Evolutionary conservation across 2,329 filamentous ascomycete genomes (phyloP).

Genomic region (Alternaria angustiovoidea): DNA sequence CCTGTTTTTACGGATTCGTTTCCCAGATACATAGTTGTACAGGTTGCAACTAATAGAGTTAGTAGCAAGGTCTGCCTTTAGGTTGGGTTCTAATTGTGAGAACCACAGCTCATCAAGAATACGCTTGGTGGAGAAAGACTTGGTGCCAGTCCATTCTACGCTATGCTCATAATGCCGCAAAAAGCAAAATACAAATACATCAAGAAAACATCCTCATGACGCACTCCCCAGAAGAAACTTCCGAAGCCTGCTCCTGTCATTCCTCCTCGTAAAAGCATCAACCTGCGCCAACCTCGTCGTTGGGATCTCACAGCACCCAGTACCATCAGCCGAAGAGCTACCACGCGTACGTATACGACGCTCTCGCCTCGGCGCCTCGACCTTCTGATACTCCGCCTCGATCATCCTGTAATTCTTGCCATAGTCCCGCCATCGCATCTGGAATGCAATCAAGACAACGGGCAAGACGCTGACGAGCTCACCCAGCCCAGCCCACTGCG

Average conservation of each 20-base stretch:
- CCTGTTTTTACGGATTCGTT: background rate
- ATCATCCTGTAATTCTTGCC: constrained; percentile 29
- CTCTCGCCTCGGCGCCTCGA: constrained; percentile 13
- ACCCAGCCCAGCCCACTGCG: constrained; percentile 72
- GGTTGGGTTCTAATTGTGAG: too few species aligned
- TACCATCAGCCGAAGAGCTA: constrained; percentile 5
- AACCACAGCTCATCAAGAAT: background rate
- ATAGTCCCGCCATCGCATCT: constrained; percentile 53
- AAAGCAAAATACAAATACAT: background rate
- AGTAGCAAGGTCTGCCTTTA: background rate
- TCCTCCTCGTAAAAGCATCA: constrained; percentile 7
- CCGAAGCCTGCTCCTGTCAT: background rate
- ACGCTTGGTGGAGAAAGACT: background rate
- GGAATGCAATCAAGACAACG: constrained; percentile 67
- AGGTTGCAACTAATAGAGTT: background rate
- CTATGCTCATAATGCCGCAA: background rate
- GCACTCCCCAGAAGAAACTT: background rate
- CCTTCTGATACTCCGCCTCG: constrained; percentile 21
- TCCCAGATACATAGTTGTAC: background rate
- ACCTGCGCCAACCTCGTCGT: constrained; percentile 6
- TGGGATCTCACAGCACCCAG: constrained; percentile 10
- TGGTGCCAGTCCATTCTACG: background rate
- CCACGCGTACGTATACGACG: background rate
- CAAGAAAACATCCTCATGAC: background rate
- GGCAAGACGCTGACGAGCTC: constrained; percentile 78